Evolutionary conservation across 371 early-diverging fungal genomes (phyloP), one percentile per base, ranked within the genome.

Genomic region (Capniomyces stellatus): DNA sequence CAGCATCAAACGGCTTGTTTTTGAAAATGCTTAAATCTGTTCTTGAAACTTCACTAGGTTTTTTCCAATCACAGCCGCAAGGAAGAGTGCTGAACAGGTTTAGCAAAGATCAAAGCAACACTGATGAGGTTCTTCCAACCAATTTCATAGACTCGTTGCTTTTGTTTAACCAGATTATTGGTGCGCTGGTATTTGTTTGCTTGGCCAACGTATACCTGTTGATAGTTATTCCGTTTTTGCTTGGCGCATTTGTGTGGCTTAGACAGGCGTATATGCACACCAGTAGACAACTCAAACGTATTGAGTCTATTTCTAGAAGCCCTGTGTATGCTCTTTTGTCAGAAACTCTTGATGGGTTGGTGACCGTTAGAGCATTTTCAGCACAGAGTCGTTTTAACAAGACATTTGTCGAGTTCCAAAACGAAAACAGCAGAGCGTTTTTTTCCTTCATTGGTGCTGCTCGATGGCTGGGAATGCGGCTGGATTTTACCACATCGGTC

Each of bases 211-310:
- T 59, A 2, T 72, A 63, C 62, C 44, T 72, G 35, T 27, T 72
- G 23, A 64, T 72, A 31, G 35, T 67, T 6, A 59, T 70, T 12
- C 70, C 72, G 0, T 62, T 70, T 57, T 48, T 72, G 15, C 39
- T 63, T 24, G 57, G 46, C 1, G 61, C 56, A 0, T 70, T 70
- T 41, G 52, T 58, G 43, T 51, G 58, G n/a, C 54, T 72, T 6
- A 61, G 71, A 13, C 29, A 39, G 0, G 29, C 65, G 19, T 79
- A 79, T 54, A 63, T 79, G 58, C 51, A 46, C 30, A 57, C 73
- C 15, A 71, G 72, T 15, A 74, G 83, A 8, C 76, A 81, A 51
- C 64, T 82, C 50, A 82, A 82, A 69, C 75, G 83, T 13, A 63
- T 83, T 40, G 80, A 83, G 59, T 70, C 75, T 25, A 60, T 76